Evolutionary conservation across 192 early-diverging fungal genomes (phyloP), one percentile per base, ranked within the genome.

Genomic region (Gorgonomyces haynaldii): DNA sequence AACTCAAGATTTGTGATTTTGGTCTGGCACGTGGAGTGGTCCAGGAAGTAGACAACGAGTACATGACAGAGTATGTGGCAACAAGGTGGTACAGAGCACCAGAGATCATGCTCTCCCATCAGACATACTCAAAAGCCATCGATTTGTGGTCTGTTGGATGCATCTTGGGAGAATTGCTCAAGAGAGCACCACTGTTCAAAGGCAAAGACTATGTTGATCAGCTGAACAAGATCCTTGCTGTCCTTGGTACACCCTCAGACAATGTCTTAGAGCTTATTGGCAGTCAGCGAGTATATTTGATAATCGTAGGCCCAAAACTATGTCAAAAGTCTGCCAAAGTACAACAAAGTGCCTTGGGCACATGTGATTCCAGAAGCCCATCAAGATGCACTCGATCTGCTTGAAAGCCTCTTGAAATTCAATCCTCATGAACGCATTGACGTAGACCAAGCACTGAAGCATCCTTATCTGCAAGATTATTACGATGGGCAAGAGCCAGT

Each of bases 51-150:
- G 56, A 56, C 15, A 83, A 82, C 31, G 90, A 86, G 4, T 96
- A 91, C 57, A 87, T 92, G 86, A 91, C 88, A n/a, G 88, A 91
- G 62, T 91, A 91, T 43, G 88, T 91, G 32, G 88, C 88, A 35
- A 91, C 88, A n/a, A 69, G 88, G 41, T 91, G 87, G 86, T 91
- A 89, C 59, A 66, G 88, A 34, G 85, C 88, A 23, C 88, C 88
- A 19, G 88, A 91, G 52, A 83, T 91, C 49, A 86, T 91, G 88
- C 67, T 92, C 45, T 83, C 86, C 15, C 88, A 87, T 58, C 83
- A 87, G 53, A 81, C 81, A 52, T 93, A 93, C 61, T 88, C 87
- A 45, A 88, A 89, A 65, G 88, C 90, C 4, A 88, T 53, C 16
- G 52, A 53, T 42, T 32, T 53, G 52, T 53, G 52, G 52, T 37